These are phyloP conservation scores for Sporothrix phasma DNA, from an alignment of 2,329 filamentous ascomycete genomes.

Conservation along the genomic window DNA sequence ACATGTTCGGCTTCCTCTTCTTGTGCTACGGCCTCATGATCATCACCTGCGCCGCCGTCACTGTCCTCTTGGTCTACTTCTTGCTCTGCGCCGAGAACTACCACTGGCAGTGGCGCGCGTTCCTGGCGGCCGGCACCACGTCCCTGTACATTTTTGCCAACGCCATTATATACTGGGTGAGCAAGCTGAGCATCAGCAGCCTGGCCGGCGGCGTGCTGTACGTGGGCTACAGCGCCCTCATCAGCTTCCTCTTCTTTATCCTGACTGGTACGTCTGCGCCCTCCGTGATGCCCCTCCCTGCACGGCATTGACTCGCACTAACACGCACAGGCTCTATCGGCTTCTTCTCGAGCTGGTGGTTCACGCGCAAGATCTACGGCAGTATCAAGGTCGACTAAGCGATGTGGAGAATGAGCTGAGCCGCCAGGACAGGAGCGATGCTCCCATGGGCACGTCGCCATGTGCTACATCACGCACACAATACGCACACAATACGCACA, in stretches of 20 bases:
- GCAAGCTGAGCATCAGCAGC: slow-evolving; percentile 75
- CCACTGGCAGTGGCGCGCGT: slow-evolving; percentile 97
- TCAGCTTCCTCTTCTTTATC: slow-evolving; percentile 87
- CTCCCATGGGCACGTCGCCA: background rate
- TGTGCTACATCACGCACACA: background rate
- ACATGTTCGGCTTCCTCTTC: slow-evolving; percentile 99
- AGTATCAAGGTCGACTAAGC: slow-evolving; percentile 94
- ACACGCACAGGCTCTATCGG: slow-evolving; percentile 69
- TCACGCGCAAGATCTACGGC: slow-evolving; percentile 84
- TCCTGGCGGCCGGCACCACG: slow-evolving; percentile 82
- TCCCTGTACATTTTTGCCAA: slow-evolving; percentile 88
- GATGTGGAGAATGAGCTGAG: no score
- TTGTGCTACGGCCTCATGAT: slow-evolving; percentile 97
- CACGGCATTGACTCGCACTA: background rate
- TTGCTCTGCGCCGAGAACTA: slow-evolving; percentile 94
- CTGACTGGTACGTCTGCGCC: slow-evolving; percentile 75
- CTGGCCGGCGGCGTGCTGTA: slow-evolving; percentile 84
- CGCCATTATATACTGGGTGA: slow-evolving; percentile 82
- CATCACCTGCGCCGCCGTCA: slow-evolving; percentile 84
- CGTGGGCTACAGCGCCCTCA: slow-evolving; percentile 80
- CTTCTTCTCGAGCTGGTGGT: slow-evolving; percentile 90
- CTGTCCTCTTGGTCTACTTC: slow-evolving; percentile 92
- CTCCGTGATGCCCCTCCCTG: background rate
- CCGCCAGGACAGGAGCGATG: background rate
- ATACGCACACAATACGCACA: no score